Percentiles rank a stretch among this genome's conserved stretches.
Evolutionary conservation across 2,329 filamentous ascomycete genomes (phyloP).

Genomic region (Alternaria atra): DNA sequence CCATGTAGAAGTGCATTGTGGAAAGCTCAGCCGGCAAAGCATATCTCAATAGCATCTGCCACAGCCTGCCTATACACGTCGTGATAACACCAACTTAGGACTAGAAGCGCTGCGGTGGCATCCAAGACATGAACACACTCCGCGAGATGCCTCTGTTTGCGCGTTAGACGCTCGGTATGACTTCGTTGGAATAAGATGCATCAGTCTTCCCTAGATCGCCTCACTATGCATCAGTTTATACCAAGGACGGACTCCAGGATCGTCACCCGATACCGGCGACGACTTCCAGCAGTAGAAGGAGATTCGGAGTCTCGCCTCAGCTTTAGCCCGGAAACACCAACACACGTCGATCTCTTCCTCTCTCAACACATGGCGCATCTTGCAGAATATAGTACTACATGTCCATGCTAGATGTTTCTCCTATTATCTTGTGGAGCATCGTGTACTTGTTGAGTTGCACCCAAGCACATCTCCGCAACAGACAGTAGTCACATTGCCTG

Average conservation of each 20-base stretch:
- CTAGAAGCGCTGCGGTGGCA: not conserved
- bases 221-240: not conserved
- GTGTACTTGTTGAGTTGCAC: not conserved
- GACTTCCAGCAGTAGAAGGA: not conserved
- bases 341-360: not conserved
- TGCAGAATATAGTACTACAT: not conserved
- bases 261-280: slow-evolving; percentile 2
- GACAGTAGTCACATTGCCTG: not conserved
- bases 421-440: not conserved
- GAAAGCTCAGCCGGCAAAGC: not conserved
- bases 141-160: not conserved
- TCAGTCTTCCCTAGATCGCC: not conserved
- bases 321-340: not conserved
- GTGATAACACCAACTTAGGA: not conserved
- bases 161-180: not conserved
- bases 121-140: not conserved
- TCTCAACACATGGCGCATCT: not conserved
- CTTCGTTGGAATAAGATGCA: not conserved
- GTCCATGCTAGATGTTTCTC: not conserved
- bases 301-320: not conserved
- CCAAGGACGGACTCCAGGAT: not conserved
- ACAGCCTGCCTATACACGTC: not conserved
- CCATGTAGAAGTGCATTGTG: not conserved
- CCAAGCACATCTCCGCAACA: not conserved
- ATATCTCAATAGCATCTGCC: not conserved